Evolutionary conservation across 192 early-diverging fungal genomes (phyloP), one percentile per base, ranked within the genome.

Genomic region (Haplosporangium gracile): DNA sequence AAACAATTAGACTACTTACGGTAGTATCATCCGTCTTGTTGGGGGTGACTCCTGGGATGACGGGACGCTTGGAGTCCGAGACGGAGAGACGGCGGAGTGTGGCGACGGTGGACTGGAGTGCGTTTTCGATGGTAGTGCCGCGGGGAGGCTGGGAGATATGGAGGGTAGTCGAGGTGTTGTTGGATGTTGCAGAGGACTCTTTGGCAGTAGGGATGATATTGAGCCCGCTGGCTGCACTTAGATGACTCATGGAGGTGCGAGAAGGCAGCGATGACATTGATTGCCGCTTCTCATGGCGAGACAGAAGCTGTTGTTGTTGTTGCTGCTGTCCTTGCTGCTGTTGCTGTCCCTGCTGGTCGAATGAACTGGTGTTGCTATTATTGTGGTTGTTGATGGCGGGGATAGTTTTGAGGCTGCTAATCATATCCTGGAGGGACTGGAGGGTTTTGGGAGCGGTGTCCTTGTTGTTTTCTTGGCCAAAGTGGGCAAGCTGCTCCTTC

Each of bases 391-490:
- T 49, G 68, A 40, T 34, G 32, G 42, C 85, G 75, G 92, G 92
- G 20, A 93, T 38, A 71, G 65, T 89, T 60, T 91, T 92, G 32
- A 93, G 81, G 45, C 86, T 91, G 72, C 87, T 90, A 42, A 93
- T 93, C 55, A 92, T 93, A 40, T 92, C 88, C 69, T 92, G 92
- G 22, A 93, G 71, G 26, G 90, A 91, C 69, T 91, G 85, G 11
- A 93, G 72, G 5, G 91, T 88, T 55, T 88, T 87, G 72, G 79
- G 79, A 13, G 79, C 79, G 45, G 83, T 85, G 18, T 89, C 81
- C 60, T 77, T 80, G 75, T 75, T 73, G 49, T 49, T 70, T 5
- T 81, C 79, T 51, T 86, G 83, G 70, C 83, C 83, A 80, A 86
- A 81, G 7, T 86, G 83, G n/a, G 51, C 83, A 7, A 86, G 69